A percentile compares a stretch with the other conserved stretches of the same genome.
These are phyloP conservation scores for Podospora pseudocomata DNA, from an alignment of 495 filamentous ascomycete genomes.

Conservation along the genomic window DNA sequence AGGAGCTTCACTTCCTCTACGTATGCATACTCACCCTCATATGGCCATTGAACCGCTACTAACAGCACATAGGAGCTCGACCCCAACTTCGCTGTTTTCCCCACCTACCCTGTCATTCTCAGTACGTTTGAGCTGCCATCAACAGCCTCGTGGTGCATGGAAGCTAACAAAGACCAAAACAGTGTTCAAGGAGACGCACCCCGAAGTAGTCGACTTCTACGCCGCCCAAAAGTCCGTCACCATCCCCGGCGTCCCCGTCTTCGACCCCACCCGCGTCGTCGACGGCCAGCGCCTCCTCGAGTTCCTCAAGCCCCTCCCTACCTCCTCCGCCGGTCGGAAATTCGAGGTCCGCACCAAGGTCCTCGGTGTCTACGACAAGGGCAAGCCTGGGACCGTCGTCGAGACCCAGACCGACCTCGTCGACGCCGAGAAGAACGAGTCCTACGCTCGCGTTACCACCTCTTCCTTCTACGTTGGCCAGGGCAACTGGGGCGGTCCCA, in stretches of 20 bases:
- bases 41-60: constrained; percentile 16
- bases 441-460: constrained; percentile 64
- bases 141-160: not conserved
- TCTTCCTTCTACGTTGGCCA: constrained; percentile 79
- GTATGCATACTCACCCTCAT: constrained; percentile 41
- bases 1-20: constrained; percentile 89
- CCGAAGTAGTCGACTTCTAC: constrained; percentile 87
- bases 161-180: not conserved
- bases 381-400: constrained; percentile 74
- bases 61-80: constrained; percentile 62
- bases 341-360: constrained; percentile 79
- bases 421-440: constrained; percentile 63
- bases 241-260: constrained; percentile 73
- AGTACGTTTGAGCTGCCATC: constrained; percentile 45
- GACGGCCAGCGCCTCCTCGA: constrained; percentile 82
- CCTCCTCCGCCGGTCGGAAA: constrained; percentile 63
- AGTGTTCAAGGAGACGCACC: constrained; percentile 76
- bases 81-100: constrained; percentile 78
- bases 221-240: constrained; percentile 53
- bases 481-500: constrained; percentile 87
- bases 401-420: constrained; percentile 77
- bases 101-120: constrained; percentile 80
- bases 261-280: constrained; percentile 70
- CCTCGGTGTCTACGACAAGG: constrained; percentile 88
- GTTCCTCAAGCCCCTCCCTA: constrained; percentile 73